These are phyloP conservation scores for Phytophthora tubulina DNA, from an alignment of 352 stramenopile species.

Conservation along the genomic window DNA sequence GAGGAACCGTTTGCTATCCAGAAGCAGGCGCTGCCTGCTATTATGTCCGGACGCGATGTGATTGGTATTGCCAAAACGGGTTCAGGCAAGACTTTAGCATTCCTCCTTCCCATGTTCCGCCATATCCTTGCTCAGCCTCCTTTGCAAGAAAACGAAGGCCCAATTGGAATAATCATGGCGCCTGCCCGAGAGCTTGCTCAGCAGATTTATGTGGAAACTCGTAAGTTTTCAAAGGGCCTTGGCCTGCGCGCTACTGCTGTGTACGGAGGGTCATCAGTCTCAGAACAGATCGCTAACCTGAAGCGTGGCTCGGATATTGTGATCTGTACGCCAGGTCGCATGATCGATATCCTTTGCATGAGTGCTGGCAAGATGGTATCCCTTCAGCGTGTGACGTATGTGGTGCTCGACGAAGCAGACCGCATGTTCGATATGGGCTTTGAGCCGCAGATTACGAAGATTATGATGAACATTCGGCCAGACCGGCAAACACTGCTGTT, in stretches of 20 bases:
- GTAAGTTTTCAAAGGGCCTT: conserved; percentile 94
- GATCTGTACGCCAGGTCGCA: conserved; percentile 97
- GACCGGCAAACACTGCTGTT: conserved; percentile 97
- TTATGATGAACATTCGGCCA: conserved; percentile 93
- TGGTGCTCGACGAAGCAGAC: conserved; percentile 99
- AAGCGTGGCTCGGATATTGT: conserved; percentile 98
- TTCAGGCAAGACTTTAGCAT: conserved; percentile 93
- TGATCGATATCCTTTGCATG: conserved; percentile 99
- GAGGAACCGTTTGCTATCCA: conserved; percentile 98
- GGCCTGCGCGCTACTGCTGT: conserved; percentile 95
- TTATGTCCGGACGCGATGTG: conserved; percentile 99
- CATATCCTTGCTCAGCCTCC: conserved; percentile 96
- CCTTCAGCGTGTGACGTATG: conserved; percentile 96
- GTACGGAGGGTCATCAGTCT: conserved; percentile 95
- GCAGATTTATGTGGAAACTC: conserved; percentile 98
- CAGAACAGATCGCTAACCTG: conserved; percentile 99
- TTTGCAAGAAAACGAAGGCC: conserved; percentile 95
- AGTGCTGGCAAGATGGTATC: conserved; percentile 97
- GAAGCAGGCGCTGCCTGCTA: conserved; percentile 96
- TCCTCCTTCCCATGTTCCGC: conserved; percentile 94
- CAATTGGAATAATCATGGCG: conserved; percentile 98
- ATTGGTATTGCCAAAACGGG: conserved; percentile 99
- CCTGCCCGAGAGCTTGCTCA: conserved; percentile 98
- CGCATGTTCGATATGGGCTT: conserved; percentile 99
- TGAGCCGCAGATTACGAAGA: conserved; percentile 98